Evolutionary conservation across 345 rosid species (phyloP), one percentile per base, ranked within the genome.

Genomic region (Eucalyptus albens): DNA sequence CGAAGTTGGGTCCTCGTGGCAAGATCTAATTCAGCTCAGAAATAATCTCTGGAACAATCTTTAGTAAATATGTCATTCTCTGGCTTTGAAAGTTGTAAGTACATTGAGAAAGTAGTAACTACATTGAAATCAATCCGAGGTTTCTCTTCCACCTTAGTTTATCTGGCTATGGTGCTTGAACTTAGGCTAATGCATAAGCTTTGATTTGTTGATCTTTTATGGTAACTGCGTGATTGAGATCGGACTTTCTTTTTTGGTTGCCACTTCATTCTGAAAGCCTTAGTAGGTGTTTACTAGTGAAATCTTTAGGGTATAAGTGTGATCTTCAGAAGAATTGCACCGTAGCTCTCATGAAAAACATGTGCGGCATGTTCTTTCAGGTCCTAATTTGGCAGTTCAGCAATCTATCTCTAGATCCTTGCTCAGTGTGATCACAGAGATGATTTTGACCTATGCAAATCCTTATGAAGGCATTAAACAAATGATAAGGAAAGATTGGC

Each of bases 1-100:
- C 98, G 21, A 97, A 97, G 96, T 94, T 90, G 7, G 99, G 99
- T 16, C 99, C 99, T 16, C 97, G 97, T 50, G 98, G 98, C 94
- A 97, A 97, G 94, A 94, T 95, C 94, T 96, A 93, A 96, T 47
- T 88, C 60, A 50, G 22, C 26, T 60, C 87, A 40, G 15, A 77
- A 77, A 77, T 77, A 6, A 77, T 77, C 47, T 69, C 47, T 22
- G 85, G 47, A 40, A 77, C 47, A 40, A 77, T 21, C 85, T 77
- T 77, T 77, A 77, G 29, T 40, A 77, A 21, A 90, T 93, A 90
- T 92, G 91, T 47, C 90, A 88, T 87, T n/a, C 60, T 90, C 88
- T 83, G 42, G 86, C 89, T 91, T 89, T 42, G 14, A 11, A 59
- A 88, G 88, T 89, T 67, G 89, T 56, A 87, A 72, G 50, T 56